Conservation (phyloP, 805 yeast species). For the Yamadazyma nakazawae region DNA sequence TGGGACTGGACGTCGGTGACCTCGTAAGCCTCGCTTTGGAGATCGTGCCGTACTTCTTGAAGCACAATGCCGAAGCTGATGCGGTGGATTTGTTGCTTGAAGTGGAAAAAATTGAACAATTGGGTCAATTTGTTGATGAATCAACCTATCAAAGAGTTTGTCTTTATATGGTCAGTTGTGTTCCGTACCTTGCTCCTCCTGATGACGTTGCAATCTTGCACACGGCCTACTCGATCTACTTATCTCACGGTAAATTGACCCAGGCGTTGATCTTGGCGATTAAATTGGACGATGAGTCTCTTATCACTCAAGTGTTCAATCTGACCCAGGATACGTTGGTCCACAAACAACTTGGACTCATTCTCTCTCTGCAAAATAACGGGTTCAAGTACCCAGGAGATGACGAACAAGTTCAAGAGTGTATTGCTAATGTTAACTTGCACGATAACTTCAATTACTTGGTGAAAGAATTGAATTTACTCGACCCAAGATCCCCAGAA, state of each 20-base stretch:
- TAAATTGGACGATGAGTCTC: conserved; percentile 75
- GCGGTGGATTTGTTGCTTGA: conserved; percentile 93
- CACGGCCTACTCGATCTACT: conserved; percentile 84
- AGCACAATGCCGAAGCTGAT: conserved; percentile 97
- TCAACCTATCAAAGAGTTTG: conserved; percentile 86
- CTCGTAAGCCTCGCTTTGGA: conserved; percentile 66
- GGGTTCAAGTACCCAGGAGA: conserved; percentile 63
- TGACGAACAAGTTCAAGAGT: conserved; percentile 72
- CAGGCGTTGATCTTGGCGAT: conserved; percentile 91
- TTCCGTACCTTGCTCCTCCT: conserved; percentile 93
- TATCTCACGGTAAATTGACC: conserved; percentile 73
- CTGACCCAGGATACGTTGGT: conserved; percentile 70
- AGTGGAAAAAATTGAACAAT: conserved; percentile 79
- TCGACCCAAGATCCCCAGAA: conserved; percentile 90
- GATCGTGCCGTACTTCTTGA: conserved; percentile 83
- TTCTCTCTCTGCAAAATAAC: conserved; percentile 82
- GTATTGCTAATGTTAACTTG: conserved; percentile 74
- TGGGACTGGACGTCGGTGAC: conserved; percentile 37
- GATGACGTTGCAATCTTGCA: conserved; percentile 83
- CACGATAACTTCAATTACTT: conserved; percentile 78
- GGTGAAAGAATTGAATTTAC: conserved; percentile 74
- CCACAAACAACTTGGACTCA: conserved; percentile 88
- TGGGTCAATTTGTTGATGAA: conserved; percentile 81
- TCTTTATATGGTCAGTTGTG: conserved; percentile 91
- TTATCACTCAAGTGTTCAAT: conserved; percentile 76